Conservation (phyloP, 345 rosid genomes). For the Passiflora organensis region DNA sequence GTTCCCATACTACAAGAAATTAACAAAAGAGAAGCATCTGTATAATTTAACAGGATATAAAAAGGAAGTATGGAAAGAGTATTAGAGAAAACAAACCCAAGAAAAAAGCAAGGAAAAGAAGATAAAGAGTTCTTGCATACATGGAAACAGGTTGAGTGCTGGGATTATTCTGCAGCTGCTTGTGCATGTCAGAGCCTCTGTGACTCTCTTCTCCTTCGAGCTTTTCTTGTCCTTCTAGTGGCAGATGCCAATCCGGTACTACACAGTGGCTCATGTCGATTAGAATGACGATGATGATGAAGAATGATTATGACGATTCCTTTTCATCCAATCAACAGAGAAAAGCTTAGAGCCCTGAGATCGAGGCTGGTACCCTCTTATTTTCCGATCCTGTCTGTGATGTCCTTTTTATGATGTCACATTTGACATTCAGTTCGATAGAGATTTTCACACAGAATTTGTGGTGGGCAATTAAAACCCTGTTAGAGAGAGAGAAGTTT, state of each 20-base stretch:
- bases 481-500: no score
- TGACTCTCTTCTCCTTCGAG: not conserved
- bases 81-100: not conserved
- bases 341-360: no score
- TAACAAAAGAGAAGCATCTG: not conserved
- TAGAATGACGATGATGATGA: not conserved
- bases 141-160: conserved; percentile 21
- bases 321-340: not conserved
- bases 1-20: no score
- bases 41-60: not conserved
- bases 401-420: no score
- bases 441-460: no score
- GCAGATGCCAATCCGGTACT: not conserved
- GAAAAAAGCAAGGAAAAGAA: not conserved
- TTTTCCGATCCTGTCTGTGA: no score
- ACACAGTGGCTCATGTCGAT: not conserved
- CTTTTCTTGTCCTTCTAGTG: not conserved
- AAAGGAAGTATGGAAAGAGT: not conserved
- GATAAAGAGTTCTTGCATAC: conserved; percentile 10
- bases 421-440: no score
- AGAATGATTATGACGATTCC: not conserved
- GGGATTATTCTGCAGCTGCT: not conserved
- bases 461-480: no score
- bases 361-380: no score
- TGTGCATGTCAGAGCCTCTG: conserved; percentile 24